Evolutionary conservation across 139 green algal genomes (phyloP).

Genomic region (Chlamydomonas sp.): DNA sequence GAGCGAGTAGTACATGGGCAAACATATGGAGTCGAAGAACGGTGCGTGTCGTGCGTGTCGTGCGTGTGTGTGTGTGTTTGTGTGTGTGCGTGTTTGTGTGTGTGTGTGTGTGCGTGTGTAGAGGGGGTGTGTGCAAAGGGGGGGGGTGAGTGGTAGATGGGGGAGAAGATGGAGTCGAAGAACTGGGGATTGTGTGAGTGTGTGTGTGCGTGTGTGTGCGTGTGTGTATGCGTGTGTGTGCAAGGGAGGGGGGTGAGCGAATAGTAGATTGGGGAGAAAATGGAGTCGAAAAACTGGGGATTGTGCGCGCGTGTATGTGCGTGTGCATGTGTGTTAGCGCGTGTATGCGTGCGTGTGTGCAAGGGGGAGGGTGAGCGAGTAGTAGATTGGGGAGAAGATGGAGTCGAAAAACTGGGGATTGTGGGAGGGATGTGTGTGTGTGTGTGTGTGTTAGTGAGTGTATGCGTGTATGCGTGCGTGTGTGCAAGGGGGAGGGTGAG

Average conservation of each 20-base stretch:
- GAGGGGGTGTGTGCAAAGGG: too few species aligned
- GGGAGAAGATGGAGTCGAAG: conserved; percentile 88
- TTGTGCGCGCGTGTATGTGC: too few species aligned
- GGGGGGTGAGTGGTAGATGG: too few species aligned
- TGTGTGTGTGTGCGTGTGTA: too few species aligned
- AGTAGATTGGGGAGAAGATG: conserved; percentile 62
- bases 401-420: conserved; percentile 88
- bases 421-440: too few species aligned
- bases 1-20: background rate
- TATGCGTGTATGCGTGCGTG: background rate
- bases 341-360: background rate
- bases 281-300: conserved; percentile 88
- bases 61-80: too few species aligned
- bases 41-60: too few species aligned
- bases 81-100: too few species aligned
- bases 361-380: background rate
- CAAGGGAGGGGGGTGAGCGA: background rate
- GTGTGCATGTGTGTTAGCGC: too few species aligned
- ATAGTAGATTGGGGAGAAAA: conserved; percentile 56
- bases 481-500: conserved; percentile 23
- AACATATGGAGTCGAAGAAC: background rate
- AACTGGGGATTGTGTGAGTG: too few species aligned
- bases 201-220: too few species aligned
- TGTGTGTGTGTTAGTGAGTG: too few species aligned
- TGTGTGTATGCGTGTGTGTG: background rate